Percentiles rank a stretch among this genome's conserved stretches.
These are phyloP conservation scores for Monilinia laxa DNA, from an alignment of 2,329 filamentous ascomycete genomes.

Conservation along the genomic window DNA sequence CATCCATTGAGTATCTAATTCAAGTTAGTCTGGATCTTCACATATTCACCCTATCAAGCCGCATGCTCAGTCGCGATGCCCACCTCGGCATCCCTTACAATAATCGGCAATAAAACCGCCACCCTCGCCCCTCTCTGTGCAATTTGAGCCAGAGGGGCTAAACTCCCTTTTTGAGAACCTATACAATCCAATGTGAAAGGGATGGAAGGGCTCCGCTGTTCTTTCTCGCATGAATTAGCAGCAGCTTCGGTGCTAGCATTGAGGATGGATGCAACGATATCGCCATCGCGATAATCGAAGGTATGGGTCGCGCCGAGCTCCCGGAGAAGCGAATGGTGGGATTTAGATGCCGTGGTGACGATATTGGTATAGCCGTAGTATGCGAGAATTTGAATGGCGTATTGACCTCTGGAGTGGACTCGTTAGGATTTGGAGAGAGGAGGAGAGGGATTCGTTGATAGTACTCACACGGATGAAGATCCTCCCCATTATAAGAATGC, in stretches of 20 bases:
- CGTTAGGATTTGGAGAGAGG: background rate
- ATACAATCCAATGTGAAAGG: conserved; percentile 57
- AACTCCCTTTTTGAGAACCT: conserved; percentile 48
- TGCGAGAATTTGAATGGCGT: conserved; percentile 45
- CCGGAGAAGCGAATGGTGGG: conserved; percentile 38
- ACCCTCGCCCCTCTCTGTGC: conserved; percentile 51
- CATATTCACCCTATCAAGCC: too few species aligned
- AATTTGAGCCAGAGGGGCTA: conserved; percentile 52
- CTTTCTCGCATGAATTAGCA: conserved; percentile 17
- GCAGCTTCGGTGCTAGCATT: conserved; percentile 24
- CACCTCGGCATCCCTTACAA: too few species aligned
- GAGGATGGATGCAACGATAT: conserved; percentile 32
- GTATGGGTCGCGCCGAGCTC: conserved; percentile 24
- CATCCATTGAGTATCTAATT: too few species aligned
- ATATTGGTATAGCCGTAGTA: conserved; percentile 54
- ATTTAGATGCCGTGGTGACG: conserved; percentile 36
- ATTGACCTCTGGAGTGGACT: conserved; percentile 29
- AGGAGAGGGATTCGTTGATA: too few species aligned
- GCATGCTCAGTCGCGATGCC: too few species aligned
- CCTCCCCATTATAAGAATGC: background rate
- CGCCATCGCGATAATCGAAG: conserved; percentile 40
- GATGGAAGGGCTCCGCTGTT: conserved; percentile 32
- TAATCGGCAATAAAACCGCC: too few species aligned
- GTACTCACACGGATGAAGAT: conserved; percentile 1
- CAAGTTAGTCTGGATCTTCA: too few species aligned